Evolutionary conservation across 768 basidiomycete genomes (phyloP).

Genomic region (Crepidotus variabilis): DNA sequence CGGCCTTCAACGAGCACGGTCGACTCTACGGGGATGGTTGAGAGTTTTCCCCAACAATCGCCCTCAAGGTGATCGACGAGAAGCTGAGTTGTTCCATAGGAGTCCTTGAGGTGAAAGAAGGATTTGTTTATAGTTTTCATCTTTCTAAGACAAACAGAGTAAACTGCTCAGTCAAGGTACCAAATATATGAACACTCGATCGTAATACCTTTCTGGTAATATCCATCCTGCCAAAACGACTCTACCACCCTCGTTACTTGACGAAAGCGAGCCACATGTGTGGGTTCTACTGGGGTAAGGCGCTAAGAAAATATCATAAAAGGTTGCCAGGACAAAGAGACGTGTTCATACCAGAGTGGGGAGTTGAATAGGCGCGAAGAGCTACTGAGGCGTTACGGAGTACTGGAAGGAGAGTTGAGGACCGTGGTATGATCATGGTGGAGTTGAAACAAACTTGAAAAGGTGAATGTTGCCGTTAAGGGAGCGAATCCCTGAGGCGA

Average conservation of each 20-base stretch:
- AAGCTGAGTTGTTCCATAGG: slow-evolving; percentile 75
- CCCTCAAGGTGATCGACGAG: slow-evolving; percentile 49
- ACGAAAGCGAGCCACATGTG: slow-evolving; percentile 53
- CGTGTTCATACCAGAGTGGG: slow-evolving; percentile 35
- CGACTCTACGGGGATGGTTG: slow-evolving; percentile 71
- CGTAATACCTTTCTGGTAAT: slow-evolving; percentile 71
- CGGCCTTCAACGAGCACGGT: slow-evolving; percentile 71
- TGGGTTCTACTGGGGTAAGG: slow-evolving; percentile 65
- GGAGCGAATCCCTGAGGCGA: slow-evolving; percentile 9
- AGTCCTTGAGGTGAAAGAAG: slow-evolving; percentile 85
- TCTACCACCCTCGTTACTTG: slow-evolving; percentile 43
- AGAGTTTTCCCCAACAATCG: slow-evolving; percentile 39
- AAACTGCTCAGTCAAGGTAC: slow-evolving; percentile 30
- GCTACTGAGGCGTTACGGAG: slow-evolving; percentile 4
- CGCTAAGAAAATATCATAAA: slow-evolving; percentile 32
- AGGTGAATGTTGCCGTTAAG: slow-evolving; percentile 12
- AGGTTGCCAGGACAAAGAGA: slow-evolving; percentile 9
- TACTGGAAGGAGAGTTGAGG: slow-evolving; percentile 7
- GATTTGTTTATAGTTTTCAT: slow-evolving; percentile 56
- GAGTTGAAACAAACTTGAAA: slow-evolving; percentile 8
- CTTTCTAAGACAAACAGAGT: slow-evolving; percentile 48
- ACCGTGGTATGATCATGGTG: slow-evolving; percentile 8
- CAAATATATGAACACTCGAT: slow-evolving; percentile 23
- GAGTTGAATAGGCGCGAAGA: slow-evolving; percentile 7
- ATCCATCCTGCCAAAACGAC: slow-evolving; percentile 84